These are phyloP conservation scores for Xylariaceae sp. DNA, from an alignment of 2,329 filamentous ascomycete species.

Conservation along the genomic window DNA sequence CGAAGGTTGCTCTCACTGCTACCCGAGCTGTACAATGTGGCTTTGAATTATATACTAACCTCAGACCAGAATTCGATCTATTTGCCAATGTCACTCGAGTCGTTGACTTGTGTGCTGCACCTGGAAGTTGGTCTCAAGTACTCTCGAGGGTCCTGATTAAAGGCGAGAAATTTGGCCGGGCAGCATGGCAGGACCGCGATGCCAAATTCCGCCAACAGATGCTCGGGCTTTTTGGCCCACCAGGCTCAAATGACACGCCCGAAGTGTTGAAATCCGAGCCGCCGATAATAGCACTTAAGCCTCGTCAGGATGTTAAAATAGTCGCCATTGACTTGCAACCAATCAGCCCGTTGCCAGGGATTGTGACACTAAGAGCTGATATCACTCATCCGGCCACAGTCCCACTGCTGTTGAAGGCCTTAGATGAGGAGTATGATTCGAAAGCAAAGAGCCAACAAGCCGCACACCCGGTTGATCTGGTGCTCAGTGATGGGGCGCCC, in stretches of 20 bases:
- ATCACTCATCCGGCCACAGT: slow-evolving; percentile 97
- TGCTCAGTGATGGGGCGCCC: slow-evolving; percentile 92
- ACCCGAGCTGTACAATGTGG: background rate
- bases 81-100: slow-evolving; percentile 90
- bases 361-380: slow-evolving; percentile 89
- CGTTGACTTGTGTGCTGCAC: slow-evolving; percentile 93
- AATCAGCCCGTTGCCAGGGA: slow-evolving; percentile 90
- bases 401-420: slow-evolving; percentile 79
- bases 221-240: slow-evolving; percentile 52
- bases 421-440: slow-evolving; percentile 72
- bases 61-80: slow-evolving; percentile 76
- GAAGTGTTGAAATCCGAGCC: slow-evolving; percentile 19
- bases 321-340: slow-evolving; percentile 95
- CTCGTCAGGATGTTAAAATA: slow-evolving; percentile 80
- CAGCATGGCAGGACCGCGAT: slow-evolving; percentile 86
- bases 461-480: slow-evolving; percentile 83
- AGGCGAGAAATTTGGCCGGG: slow-evolving; percentile 84
- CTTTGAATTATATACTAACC: slow-evolving; percentile 8
- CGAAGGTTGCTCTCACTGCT: slow-evolving; percentile 54
- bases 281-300: slow-evolving; percentile 37
- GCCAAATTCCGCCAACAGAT: slow-evolving; percentile 65
- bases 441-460: slow-evolving; percentile 53
- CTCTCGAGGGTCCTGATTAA: slow-evolving; percentile 91
- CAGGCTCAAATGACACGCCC: slow-evolving; percentile 27
- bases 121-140: slow-evolving; percentile 96